These are phyloP conservation scores for Dovyalis caffra DNA, from an alignment of 345 rosid genomes.

Conservation along the genomic window DNA sequence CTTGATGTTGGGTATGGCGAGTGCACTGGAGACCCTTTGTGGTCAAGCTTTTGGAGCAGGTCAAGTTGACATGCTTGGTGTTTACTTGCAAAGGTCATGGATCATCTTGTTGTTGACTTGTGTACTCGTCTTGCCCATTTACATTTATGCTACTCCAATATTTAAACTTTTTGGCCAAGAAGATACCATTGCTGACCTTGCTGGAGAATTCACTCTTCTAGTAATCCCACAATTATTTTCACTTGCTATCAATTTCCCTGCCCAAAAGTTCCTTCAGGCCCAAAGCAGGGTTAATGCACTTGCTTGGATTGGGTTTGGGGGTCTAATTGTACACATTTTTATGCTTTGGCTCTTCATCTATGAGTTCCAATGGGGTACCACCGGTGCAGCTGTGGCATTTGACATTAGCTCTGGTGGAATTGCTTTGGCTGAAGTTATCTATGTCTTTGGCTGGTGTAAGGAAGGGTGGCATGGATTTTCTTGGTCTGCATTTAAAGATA, in stretches of 20 bases:
- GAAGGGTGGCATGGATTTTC: no score
- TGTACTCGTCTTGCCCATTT: conserved; percentile 49
- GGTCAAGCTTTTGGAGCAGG: no score
- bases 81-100: conserved; percentile 85
- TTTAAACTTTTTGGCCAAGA: conserved; percentile 56
- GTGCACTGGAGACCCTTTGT: no score
- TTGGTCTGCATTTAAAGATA: no score
- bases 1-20: conserved; percentile 20
- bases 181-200: conserved; percentile 45
- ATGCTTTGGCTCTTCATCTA: conserved; percentile 49
- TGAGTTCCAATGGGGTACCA: conserved; percentile 44
- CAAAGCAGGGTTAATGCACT: no score
- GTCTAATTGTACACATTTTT: background rate
- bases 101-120: conserved; percentile 47
- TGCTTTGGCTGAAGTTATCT: conserved; percentile 32
- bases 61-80: conserved; percentile 57
- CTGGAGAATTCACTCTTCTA: conserved; percentile 53
- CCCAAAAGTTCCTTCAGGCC: no score
- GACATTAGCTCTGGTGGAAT: conserved; percentile 51
- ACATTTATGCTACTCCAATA: conserved; percentile 62
- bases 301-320: no score
- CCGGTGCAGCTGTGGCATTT: conserved; percentile 70
- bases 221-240: conserved; percentile 75
- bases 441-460: no score
- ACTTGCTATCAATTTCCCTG: conserved; percentile 34